Percentiles rank a stretch among this genome's conserved stretches.
Conservation (phyloP, 805 yeast genomes). For the Wickerhamiella azymoides region DNA sequence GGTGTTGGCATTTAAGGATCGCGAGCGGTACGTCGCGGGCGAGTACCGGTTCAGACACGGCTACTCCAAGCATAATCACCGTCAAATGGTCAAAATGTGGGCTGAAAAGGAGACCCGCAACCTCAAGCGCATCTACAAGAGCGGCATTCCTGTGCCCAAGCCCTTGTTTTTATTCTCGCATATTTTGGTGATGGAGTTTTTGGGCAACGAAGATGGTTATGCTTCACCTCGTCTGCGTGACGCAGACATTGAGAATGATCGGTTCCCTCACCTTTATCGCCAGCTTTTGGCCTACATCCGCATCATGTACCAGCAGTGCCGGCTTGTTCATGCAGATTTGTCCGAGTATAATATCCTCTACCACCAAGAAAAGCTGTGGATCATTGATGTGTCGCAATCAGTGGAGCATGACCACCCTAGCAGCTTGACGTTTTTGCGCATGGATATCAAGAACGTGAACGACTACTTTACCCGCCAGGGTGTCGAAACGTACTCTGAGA, state of each 20-base stretch:
- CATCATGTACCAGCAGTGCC: constrained; percentile 72
- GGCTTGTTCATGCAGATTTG: constrained; percentile 90
- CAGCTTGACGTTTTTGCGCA: constrained; percentile 85
- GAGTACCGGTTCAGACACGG: constrained; percentile 87
- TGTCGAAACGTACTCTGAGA: constrained; percentile 67
- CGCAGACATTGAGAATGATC: constrained; percentile 50
- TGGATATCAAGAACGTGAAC: constrained; percentile 95
- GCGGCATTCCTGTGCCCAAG: constrained; percentile 86
- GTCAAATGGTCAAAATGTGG: constrained; percentile 97
- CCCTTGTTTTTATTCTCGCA: constrained; percentile 82
- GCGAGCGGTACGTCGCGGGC: constrained; percentile 93
- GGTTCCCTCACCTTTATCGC: constrained; percentile 52
- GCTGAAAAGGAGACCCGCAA: constrained; percentile 96
- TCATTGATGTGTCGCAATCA: constrained; percentile 92
- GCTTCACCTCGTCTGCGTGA: constrained; percentile 87
- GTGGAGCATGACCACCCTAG: constrained; percentile 98
- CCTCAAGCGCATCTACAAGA: constrained; percentile 60
- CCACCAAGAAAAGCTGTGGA: constrained; percentile 62
- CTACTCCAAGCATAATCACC: constrained; percentile 72
- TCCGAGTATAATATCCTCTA: constrained; percentile 84
- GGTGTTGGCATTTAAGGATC: constrained; percentile 87
- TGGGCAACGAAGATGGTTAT: constrained; percentile 61
- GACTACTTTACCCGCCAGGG: constrained; percentile 68
- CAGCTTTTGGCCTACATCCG: constrained; percentile 77
- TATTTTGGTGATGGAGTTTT: constrained; percentile 87